Base-by-base conservation (phyloP, 345 rosid genomes). In the Pistacia vera region DNA sequence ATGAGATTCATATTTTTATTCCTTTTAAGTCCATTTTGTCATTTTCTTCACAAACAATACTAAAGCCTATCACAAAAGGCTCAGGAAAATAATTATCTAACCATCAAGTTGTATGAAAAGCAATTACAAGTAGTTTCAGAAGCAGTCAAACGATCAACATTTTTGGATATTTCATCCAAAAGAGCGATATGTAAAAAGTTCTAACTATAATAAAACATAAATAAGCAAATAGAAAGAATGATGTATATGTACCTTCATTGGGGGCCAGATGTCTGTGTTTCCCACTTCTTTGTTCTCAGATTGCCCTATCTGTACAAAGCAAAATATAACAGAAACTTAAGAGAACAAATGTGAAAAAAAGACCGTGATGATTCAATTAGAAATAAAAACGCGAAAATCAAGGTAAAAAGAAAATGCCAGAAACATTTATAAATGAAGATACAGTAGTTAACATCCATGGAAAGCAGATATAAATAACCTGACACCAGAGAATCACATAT, bases 231-330 rank as follows among this genome's bases (percentile, higher is more conserved):
- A 41, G 36, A 17, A 46, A 49, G 54, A n/a, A 77, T 17, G 35
- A 48, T 35, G 48, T 16, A 63, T 28, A 11, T 56, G 52, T 72
- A 86, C 80, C 84, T 79, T 79, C 83, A 83, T 84, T 25, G 33
- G 67, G 72, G 60, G 62, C 71, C 0, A 9, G 69, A 49, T 41
- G 38, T 62, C 56, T 51, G 70, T 63, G 58, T 66, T 59, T 73
- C 70, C 49, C 63, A 38, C 61, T 75, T 63, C 58, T 70, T 58
- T 57, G 75, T 66, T 65, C 75, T 74, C 51, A 66, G 64, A 67
- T 57, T 62, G 49, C 54, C 67, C 66, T 72, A 77, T 70, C 85
- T 82, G 72, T 75, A 75, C 48, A 63, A 70, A 71, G 72, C 63
- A 62, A 77, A 73, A 20, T 22, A 69, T n/a, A 71, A 35, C 48